Base-by-base conservation (phyloP, 2,329 filamentous ascomycete genomes). In the Ophiostoma sp. region DNA sequence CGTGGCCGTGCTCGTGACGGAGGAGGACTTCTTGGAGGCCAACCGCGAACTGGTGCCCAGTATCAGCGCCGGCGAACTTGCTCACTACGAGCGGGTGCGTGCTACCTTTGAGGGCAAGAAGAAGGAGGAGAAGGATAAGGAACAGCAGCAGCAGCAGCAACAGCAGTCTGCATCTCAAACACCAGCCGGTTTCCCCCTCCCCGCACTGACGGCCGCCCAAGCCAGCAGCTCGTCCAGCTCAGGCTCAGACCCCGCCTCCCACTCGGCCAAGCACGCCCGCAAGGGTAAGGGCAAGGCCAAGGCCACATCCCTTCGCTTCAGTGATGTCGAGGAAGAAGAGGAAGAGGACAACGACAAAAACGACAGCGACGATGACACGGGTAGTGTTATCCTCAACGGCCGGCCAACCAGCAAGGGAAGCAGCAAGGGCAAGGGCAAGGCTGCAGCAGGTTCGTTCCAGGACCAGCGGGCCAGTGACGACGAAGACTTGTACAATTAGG, bases 31-130 rank as follows among this genome's bases (percentile, higher is more conserved):
- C 79, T 80, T 92, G 28, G 88, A 89, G 33, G 96, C 96, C 0
- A 90, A 95, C 78, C 85, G 85, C 59, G 96, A 98, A 83, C 87
- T 99, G 55, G 91, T 98, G n/a, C 95, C 95, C 19, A 95, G 92
- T 83, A 96, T 99, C 70, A 97, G 94, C 79, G 91, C 92, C 12
- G 95, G 97, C 75, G 96, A 99, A 83, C 84, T 99, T 55, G 88
- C 92, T 66, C 96, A 99, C 80, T 99, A 98, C 78, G 93, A 97
- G 79, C 85, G 88, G 0, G 95, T 99, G 6, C 87, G 96, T 52
- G 89, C 88, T 22, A 88, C 90, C 22, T 99, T 99, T 79, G 96
- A 99, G 79, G 91, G 91, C 11, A 83, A 81, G 5, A 83, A 84
- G 31, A 82, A 84, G 78, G 86, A 81, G 81, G 83, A 81, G 79